Percentiles rank a stretch among this genome's conserved stretches.
Evolutionary conservation across 441 rosid species (phyloP).

Genomic region (Gossypium gossypioides): DNA sequence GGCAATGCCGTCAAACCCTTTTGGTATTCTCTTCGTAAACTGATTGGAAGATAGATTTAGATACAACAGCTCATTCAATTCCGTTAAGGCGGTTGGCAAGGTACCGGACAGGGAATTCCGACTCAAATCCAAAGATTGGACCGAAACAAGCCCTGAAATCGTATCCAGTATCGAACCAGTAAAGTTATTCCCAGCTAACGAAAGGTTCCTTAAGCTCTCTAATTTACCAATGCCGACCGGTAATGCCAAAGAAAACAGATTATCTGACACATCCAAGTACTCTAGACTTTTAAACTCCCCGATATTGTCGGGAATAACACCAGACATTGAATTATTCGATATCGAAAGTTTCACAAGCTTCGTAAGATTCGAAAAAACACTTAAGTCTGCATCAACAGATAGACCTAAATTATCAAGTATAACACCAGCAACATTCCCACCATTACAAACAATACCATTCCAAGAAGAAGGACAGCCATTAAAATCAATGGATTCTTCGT

Average conservation of each 20-base stretch:
- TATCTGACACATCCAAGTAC: constrained; percentile 69
- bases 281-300: constrained; percentile 58
- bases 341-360: constrained; percentile 83
- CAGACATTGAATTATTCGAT: constrained; percentile 72
- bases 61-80: constrained; percentile 45
- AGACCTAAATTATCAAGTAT: constrained; percentile 70
- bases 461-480: constrained; percentile 93
- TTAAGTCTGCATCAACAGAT: constrained; percentile 67
- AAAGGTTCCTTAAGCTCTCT: constrained; percentile 54
- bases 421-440: constrained; percentile 82
- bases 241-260: constrained; percentile 55
- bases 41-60: constrained; percentile 69
- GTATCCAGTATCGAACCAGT: constrained; percentile 74
- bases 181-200: constrained; percentile 79
- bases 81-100: constrained; percentile 47
- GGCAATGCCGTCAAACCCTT: constrained; percentile 56
- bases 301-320: constrained; percentile 53
- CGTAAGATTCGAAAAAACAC: constrained; percentile 70
- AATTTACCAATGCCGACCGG: constrained; percentile 57
- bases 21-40: constrained; percentile 51
- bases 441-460: constrained; percentile 91
- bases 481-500: constrained; percentile 86
- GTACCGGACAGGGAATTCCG: constrained; percentile 70
- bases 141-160: constrained; percentile 48
- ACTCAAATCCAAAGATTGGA: constrained; percentile 81